Base-by-base conservation (phyloP, 169 alveolate genomes). In the Plasmodium billcollinsi region DNA sequence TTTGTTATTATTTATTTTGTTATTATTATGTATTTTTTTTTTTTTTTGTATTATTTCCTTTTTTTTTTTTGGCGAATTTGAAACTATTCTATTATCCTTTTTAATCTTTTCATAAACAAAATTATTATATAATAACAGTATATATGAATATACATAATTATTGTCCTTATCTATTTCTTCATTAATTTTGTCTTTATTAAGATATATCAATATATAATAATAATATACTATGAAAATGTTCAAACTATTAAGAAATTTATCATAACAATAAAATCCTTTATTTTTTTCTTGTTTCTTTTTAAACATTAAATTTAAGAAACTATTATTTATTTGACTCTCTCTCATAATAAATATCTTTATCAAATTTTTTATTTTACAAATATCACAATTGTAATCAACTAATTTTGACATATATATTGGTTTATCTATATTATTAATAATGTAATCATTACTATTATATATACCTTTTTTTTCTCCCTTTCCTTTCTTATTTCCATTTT, bases 321-420 rank as follows among this genome's bases (percentile, higher is more conserved):
- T 86, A 58, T 63, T 62, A 63, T 62, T 47, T 49, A 52, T 52
- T 86, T 86, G 76, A 4, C 76, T 47, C 45, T 86, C 92, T 70
- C 69, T 86, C 5, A 56, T 54, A 21, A 86, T 59, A 86, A 86
- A 61, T 9, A n/a, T 24, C 15, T 72, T 72, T 18, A 62, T 49
- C 12, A 72, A 43, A 54, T 86, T 70, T 72, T 74, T 86, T 52
- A 86, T 56, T 86, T 86, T 86, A 54, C 92, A 86, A 26, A 59
- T 86, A 26, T 86, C 92, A 49, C 92, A 86, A 58, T 58, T 15
- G 39, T 86, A 61, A 5, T 86, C 62, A 43, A 66, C 9, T 45
- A 69, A 24, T 20, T 39, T 15, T 49, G 78, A 18, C 3, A 14
- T 45, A 14, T 15, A 18, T 56, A 5, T 56, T 15, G 18, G 12